Evolutionary conservation across 2,329 filamentous ascomycete species (phyloP).

Genomic region (Penicillium sp.): DNA sequence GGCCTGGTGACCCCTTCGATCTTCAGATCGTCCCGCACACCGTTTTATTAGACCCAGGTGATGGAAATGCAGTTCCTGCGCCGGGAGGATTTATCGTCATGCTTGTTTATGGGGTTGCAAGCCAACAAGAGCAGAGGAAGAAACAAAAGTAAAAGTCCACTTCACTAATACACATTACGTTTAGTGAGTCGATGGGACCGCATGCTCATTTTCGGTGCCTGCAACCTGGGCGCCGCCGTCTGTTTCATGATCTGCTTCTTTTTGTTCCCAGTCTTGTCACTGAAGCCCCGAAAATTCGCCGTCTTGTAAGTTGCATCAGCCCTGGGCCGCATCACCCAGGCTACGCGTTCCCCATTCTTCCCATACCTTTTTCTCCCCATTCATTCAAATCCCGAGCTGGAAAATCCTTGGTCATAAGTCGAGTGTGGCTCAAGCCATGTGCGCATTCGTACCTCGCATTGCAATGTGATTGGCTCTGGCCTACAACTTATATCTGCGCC

Average conservation of each 20-base stretch:
- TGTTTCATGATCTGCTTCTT: constrained; percentile 92
- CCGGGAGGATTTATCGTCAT: constrained; percentile 26
- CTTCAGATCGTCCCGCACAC: constrained; percentile 12
- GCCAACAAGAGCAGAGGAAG: constrained; percentile 19
- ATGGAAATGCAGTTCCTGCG: constrained; percentile 41
- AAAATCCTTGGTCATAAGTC: constrained; percentile 27
- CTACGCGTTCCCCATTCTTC: neutral
- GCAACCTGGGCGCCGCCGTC: constrained; percentile 83
- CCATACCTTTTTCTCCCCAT: constrained; percentile 9
- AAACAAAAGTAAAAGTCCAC: constrained; percentile 1
- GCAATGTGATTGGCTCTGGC: constrained; percentile 14
- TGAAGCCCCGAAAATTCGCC: constrained; percentile 89
- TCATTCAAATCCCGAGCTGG: constrained; percentile 18
- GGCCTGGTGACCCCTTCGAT: constrained; percentile 21
- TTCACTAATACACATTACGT: constrained; percentile 23
- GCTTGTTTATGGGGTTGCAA: constrained; percentile 20
- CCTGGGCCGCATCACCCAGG: constrained; percentile 8
- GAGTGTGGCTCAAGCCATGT: constrained; percentile 24
- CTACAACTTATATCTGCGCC: constrained; percentile 21
- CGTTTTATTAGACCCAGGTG: constrained; percentile 32
- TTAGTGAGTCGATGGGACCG: constrained; percentile 97
- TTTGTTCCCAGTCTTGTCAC: constrained; percentile 78
- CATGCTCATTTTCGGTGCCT: constrained; percentile 84
- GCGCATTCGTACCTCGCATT: constrained; percentile 8
- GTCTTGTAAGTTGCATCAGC: constrained; percentile 74